Base-by-base conservation (phyloP, 441 rosid genomes). In the Macaranga tanarius region DNA sequence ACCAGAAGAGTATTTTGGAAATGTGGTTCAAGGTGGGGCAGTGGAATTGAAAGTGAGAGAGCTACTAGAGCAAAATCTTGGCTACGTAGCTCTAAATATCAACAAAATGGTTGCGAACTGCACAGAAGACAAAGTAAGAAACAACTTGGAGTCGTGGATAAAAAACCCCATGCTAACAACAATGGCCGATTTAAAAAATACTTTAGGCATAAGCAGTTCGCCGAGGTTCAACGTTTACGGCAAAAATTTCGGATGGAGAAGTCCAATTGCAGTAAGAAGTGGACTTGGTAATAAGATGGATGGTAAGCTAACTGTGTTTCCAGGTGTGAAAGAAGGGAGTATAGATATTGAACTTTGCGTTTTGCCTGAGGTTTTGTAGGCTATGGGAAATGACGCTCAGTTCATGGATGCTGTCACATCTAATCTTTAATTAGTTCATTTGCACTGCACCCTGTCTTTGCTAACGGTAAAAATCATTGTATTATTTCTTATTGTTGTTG, bases 161-260 rank as follows among this genome's bases (percentile, higher is more conserved):
- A 60, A 64, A 60, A 77, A n/a, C 7, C 83, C 73, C 2, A 66
- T 12, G n/a, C 0, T 38, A 0, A 23, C 28, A 40, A 2, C 17
- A 20, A 34, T 54, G 15, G 25, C 0, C 9, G 0, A 10, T 25
- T 5, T 52, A 7, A 47, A 16, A 9, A 61, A 56, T 45, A 11
- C 17, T 10, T 1, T 82, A 20, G 0, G 5, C 12, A 25, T 47
- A 0, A 9, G 73, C 28, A 77, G 86, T 66, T 86, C 87, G 0
- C 87, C 86, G 0, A 5, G 82, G 67, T 82, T 78, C 56, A 25
- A 84, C 20, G 76, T 80, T 22, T 86, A 80, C 28, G 75, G 80
- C 0, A 81, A 77, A 4, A 84, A 87, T 34, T 88, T 89, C 23
- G 89, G 89, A 1, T 84, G 84, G 89, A 87, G 86, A 7, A 86